Conservation (phyloP, 1,284 basidiomycete species). For the Coriolopsis trogii region DNA sequence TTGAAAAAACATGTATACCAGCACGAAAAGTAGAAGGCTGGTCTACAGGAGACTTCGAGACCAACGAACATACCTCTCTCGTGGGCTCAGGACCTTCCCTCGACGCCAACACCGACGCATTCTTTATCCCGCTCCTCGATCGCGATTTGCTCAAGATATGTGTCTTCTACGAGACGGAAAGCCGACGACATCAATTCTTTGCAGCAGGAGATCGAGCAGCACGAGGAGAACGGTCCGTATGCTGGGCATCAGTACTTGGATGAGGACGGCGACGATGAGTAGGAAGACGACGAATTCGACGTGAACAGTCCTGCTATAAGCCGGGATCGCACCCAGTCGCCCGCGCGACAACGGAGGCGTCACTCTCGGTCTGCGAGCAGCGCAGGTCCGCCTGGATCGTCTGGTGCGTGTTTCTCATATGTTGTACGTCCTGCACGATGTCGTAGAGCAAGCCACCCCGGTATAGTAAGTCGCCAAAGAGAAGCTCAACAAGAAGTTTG, state of each 20-base stretch:
- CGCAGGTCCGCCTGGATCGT: conserved; percentile 25
- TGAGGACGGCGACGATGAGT: conserved; percentile 67
- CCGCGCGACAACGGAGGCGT: conserved; percentile 33
- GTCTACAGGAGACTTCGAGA: conserved; percentile 61
- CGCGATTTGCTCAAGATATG: conserved; percentile 85
- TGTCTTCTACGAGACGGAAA: conserved; percentile 80
- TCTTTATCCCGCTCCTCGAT: conserved; percentile 81
- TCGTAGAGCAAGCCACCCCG: conserved; percentile 72
- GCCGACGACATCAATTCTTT: conserved; percentile 64
- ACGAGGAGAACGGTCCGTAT: conserved; percentile 70
- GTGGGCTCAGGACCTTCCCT: conserved; percentile 38
- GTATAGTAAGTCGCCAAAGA: conserved; percentile 72
- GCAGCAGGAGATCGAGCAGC: conserved; percentile 62
- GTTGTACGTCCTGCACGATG: conserved; percentile 65
- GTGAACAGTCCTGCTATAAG: conserved; percentile 25
- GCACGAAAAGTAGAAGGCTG: conserved; percentile 72
- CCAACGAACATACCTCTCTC: conserved; percentile 60
- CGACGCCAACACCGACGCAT: conserved; percentile 48
- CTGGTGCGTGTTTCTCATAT: conserved; percentile 24
- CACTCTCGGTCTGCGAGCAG: conserved; percentile 40
- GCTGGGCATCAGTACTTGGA: conserved; percentile 48
- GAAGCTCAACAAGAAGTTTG: conserved; percentile 63
- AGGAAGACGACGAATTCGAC: conserved; percentile 55
- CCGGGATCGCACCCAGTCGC: conserved; percentile 27
- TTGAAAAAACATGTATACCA: conserved; percentile 89